Conservation (phyloP, 106 monocot species). For the Platanthera guangdongensis region DNA sequence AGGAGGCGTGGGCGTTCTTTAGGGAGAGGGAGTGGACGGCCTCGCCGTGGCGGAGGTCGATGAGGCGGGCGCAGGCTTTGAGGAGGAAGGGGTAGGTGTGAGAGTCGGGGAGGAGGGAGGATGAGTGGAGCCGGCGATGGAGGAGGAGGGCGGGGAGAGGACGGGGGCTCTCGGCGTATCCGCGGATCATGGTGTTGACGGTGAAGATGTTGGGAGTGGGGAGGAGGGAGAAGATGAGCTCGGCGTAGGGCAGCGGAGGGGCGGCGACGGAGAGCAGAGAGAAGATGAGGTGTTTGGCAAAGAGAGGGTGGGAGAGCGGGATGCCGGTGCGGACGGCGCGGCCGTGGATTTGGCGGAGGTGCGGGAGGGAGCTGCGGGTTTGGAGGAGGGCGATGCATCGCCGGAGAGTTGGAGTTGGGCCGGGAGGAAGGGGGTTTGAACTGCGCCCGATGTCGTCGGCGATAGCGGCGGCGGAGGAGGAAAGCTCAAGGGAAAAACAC, state of each 20-base stretch:
- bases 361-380: constrained; percentile 21
- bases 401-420: constrained; percentile 19
- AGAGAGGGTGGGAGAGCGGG: constrained; percentile 29
- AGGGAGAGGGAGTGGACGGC: constrained; percentile 39
- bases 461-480: not conserved
- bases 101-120: constrained; percentile 39
- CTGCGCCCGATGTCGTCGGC: not conserved
- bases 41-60: constrained; percentile 39
- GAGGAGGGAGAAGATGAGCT: constrained; percentile 39
- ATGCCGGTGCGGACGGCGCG: constrained; percentile 41
- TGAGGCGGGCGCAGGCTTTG: constrained; percentile 71
- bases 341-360: constrained; percentile 55
- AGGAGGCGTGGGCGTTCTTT: constrained; percentile 27
- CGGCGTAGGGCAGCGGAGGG: constrained; percentile 33
- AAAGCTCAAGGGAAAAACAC: too few species aligned
- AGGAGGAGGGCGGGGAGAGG: constrained; percentile 52
- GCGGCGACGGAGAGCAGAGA: constrained; percentile 31
- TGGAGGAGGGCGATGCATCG: constrained; percentile 58
- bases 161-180: constrained; percentile 34
- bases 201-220: constrained; percentile 57
- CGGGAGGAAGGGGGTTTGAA: not conserved
- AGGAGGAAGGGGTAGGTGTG: constrained; percentile 89
- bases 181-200: constrained; percentile 77
- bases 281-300: constrained; percentile 79
- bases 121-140: constrained; percentile 29